Evolutionary conservation across 305 asterid genomes (phyloP).

Genomic region (Plantago coronopus): DNA sequence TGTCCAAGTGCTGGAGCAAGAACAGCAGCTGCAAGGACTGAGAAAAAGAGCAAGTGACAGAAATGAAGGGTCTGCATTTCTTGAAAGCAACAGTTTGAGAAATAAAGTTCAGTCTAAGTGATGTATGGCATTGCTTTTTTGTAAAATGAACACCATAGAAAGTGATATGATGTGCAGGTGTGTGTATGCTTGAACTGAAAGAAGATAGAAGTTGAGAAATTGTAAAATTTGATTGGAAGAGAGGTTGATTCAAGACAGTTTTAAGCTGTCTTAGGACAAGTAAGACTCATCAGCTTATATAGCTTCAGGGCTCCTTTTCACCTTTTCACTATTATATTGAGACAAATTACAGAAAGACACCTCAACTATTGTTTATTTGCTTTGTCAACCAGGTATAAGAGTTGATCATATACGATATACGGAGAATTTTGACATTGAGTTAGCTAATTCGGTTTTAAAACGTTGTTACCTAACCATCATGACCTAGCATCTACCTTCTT

Average conservation of each 20-base stretch:
- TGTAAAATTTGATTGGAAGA: constrained; percentile 1
- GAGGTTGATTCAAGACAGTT: constrained; percentile 18
- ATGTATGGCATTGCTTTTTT: not conserved
- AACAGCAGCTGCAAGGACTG: constrained; percentile 24
- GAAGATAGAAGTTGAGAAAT: not conserved
- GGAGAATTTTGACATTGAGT: too few species aligned
- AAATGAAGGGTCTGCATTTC: constrained; percentile 42
- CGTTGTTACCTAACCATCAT: too few species aligned
- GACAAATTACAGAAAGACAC: constrained; percentile 5
- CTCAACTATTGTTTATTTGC: constrained; percentile 10
- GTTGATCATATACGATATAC: too few species aligned
- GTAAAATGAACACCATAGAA: not conserved
- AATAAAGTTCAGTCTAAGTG: constrained; percentile 2
- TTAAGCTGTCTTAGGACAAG: constrained; percentile 8
- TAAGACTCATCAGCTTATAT: constrained; percentile 36
- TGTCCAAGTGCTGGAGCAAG: constrained; percentile 27
- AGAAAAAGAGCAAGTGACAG: constrained; percentile 32
- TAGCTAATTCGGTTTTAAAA: too few species aligned
- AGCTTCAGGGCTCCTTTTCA: constrained; percentile 34
- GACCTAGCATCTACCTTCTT: too few species aligned
- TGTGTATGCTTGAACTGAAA: too few species aligned
- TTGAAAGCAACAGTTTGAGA: constrained; percentile 13
- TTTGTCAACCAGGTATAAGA: too few species aligned
- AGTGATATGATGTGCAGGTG: too few species aligned
- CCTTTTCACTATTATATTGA: constrained; percentile 24